Evolutionary conservation across 2,329 filamentous ascomycete species (phyloP).

Genomic region (Penicillium occitanis): DNA sequence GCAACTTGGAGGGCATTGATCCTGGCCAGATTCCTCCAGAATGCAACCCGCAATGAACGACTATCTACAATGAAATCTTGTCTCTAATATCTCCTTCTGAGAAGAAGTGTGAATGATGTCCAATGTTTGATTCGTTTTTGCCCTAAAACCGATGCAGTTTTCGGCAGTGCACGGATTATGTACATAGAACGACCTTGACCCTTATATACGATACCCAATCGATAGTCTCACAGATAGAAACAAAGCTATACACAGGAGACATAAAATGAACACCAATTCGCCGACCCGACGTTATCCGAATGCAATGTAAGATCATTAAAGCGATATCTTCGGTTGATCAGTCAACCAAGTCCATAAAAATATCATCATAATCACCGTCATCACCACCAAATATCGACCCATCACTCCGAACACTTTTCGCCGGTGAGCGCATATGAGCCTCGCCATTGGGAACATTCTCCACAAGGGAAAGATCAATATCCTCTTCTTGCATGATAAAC

Average conservation of each 20-base stretch:
- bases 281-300: background rate
- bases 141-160: background rate
- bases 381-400: slow-evolving; percentile 42
- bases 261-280: background rate
- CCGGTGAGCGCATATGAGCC: slow-evolving; percentile 5
- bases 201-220: slow-evolving; percentile 21
- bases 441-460: slow-evolving; percentile 22
- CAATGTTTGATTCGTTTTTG: background rate
- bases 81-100: background rate
- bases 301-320: background rate
- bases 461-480: slow-evolving; percentile 33
- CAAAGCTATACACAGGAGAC: slow-evolving; percentile 9
- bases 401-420: slow-evolving; percentile 18
- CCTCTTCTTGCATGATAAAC: slow-evolving; percentile 37
- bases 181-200: slow-evolving; percentile 12
- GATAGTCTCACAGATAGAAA: slow-evolving; percentile 9
- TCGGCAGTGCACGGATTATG: slow-evolving; percentile 1
- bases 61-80: background rate
- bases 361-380: slow-evolving; percentile 58
- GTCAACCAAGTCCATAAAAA: slow-evolving; percentile 65
- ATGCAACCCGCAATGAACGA: slow-evolving; percentile 60
- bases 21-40: slow-evolving; percentile 54
- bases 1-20: slow-evolving; percentile 50
- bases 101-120: background rate
- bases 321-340: slow-evolving; percentile 27